Evolutionary conservation across 2,329 filamentous ascomycete genomes (phyloP), one percentile per base, ranked within the genome.

Genomic region (Colletotrichum viniferum): DNA sequence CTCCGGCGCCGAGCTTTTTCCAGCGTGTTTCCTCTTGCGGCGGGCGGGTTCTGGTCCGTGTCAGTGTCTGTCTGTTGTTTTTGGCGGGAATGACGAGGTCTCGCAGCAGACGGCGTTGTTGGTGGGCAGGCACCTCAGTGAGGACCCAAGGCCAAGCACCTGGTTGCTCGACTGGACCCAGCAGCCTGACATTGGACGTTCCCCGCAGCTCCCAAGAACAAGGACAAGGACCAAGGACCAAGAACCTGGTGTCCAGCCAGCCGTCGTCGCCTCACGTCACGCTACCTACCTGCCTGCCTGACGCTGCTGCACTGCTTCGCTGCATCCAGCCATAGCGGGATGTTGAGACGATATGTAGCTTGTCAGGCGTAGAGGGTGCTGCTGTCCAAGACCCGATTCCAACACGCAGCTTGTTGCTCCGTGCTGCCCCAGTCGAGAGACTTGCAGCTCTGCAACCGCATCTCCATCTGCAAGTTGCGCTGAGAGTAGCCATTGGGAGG

Each of bases 361-460:
- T 34, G 43, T 6, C 5, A 21, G 43, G n/a, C 43, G 43, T 48
- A 48, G 43, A 48, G 43, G 55, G 30, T 68, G 34, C 24, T 30
- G 34, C 60, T 66, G 52, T 69, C 58, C 24, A 38, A 71, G 36
- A 72, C 55, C 69, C 69, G 48, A 69, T 75, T 69, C 48, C 63
- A n/a, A 28, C 73, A 32, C 73, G 69, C 73, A 73, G 56, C 34
- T 28, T 75, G 56, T 32, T 73, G 63, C 43, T 75, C 73, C 73
- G 73, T 61, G 43, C n/a, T 48, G 43, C 43, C 61, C 55, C 62
- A 66, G 34, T 56, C 18, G 48, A 71, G 24, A 36, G 38, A 56
- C n/a, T 26, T 24, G 56, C 36, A 34, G 43, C 10, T 48, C 43
- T 48, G 43, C 43, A 48, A 21, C 43, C 18, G 43, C 43, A 48